Evolutionary conservation across 1,139 yeast species (phyloP).

Genomic region (Taphrina wiesneri): DNA sequence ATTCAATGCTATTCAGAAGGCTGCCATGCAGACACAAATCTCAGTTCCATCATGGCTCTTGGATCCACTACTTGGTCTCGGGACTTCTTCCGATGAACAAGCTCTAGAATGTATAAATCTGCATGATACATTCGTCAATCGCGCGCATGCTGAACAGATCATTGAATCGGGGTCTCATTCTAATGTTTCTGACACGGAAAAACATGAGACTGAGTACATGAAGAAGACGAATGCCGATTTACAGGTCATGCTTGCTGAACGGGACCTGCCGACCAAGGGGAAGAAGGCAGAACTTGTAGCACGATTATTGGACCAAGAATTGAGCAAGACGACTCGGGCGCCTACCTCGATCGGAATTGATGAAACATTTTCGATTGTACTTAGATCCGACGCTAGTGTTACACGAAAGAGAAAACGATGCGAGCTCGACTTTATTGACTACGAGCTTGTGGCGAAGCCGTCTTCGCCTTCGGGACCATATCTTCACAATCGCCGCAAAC

Average conservation of each 20-base stretch:
- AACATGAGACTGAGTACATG: background rate
- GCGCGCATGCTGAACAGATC: background rate
- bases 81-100: background rate
- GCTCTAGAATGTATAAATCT: background rate
- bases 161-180: background rate
- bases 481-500: background rate
- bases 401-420: background rate
- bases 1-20: background rate
- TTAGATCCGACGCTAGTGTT: background rate
- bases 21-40: background rate
- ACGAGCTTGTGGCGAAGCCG: background rate
- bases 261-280: slow-evolving; percentile 1
- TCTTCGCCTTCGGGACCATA: slow-evolving; percentile 22
- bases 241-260: slow-evolving; percentile 3
- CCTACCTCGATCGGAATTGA: background rate
- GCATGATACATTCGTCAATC: background rate
- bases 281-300: slow-evolving; percentile 12
- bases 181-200: background rate
- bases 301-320: background rate
- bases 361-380: background rate
- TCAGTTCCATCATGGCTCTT: background rate
- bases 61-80: slow-evolving; percentile 3
- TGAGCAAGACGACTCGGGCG: background rate
- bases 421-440: background rate
- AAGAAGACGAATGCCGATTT: slow-evolving; percentile 2